These are phyloP conservation scores for Termitomyces sp. DNA, from an alignment of 768 basidiomycete genomes.

Conservation along the genomic window DNA sequence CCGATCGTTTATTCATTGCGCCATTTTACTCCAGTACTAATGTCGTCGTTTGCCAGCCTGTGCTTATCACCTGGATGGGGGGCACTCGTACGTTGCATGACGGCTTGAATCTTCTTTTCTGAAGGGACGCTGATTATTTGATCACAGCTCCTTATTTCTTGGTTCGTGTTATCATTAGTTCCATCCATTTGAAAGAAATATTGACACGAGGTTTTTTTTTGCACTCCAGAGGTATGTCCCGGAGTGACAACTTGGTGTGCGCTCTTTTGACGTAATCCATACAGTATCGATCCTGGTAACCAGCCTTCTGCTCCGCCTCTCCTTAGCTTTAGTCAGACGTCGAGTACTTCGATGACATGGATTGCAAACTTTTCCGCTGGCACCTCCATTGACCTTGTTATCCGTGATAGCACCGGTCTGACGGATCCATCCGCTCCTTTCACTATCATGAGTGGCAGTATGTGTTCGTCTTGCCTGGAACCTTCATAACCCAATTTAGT, in stretches of 20 bases:
- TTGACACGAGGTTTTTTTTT: constrained; percentile 5
- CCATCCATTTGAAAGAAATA: neutral
- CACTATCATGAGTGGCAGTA: constrained; percentile 45
- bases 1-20: neutral
- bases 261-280: constrained; percentile 3
- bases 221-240: constrained; percentile 33
- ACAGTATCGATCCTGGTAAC: constrained; percentile 51
- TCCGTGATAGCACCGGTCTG: constrained; percentile 58
- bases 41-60: constrained; percentile 54
- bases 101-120: neutral
- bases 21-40: constrained; percentile 30
- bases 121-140: constrained; percentile 7
- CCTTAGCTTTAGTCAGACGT: constrained; percentile 37
- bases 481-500: neutral
- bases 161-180: constrained; percentile 36
- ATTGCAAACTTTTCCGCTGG: constrained; percentile 39
- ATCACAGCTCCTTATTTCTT: constrained; percentile 57
- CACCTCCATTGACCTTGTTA: constrained; percentile 47
- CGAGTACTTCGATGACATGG: constrained; percentile 48
- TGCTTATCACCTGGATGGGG: constrained; percentile 48
- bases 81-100: constrained; percentile 42
- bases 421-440: constrained; percentile 47
- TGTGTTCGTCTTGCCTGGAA: constrained; percentile 17
- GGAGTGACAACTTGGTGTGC: neutral
- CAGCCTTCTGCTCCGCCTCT: constrained; percentile 40